Evolutionary conservation across 768 basidiomycete species (phyloP), one percentile per base, ranked within the genome.

Genomic region (Hygrophoropsis aurantiaca): DNA sequence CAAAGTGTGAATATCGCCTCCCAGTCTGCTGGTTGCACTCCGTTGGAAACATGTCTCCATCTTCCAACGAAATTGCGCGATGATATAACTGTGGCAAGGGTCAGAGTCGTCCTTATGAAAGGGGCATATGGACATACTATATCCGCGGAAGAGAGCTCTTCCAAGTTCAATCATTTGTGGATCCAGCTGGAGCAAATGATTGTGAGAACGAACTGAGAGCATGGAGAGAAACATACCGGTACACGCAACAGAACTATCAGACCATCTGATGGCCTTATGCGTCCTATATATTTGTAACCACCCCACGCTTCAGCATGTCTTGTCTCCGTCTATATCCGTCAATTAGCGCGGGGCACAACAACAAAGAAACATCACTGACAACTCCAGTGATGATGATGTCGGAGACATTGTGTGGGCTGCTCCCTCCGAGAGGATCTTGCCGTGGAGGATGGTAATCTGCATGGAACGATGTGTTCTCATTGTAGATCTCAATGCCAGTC

Each of bases 231-330:
- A 65, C 77, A 48, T 46, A 80, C 80, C 44, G 81, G 74, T 65
- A 78, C 72, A 44, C 78, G 74, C 21, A 73, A 52, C 26, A 86
- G 61, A 3, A 77, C 72, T 23, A 84, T 66, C 32, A 85, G 65
- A 11, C 85, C 85, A 61, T 87, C 85, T 32, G 69, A 68, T 7
- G 78, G 62, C 24, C 85, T 69, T 11, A 86, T 67, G 24, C 82
- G 77, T 30, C 85, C 85, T 34, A 78, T 60, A 41, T 85, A 68
- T 40, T 64, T 72, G 46, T 75, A 79, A 3, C 68, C 72, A 2
- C 80, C 82, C 85, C 84, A 87, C 2, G 79, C 78, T 16, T 66
- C 60, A 19, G 71, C 68, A 49, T 77, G 70, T 15, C 60, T 64
- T 30, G 67, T 66, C 44, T 78, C 78, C 5, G 77, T 76, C 80